Percentiles rank a stretch among this genome's conserved stretches.
Conservation (phyloP, 2,329 filamentous ascomycete species). For the Colletotrichum sp. region DNA sequence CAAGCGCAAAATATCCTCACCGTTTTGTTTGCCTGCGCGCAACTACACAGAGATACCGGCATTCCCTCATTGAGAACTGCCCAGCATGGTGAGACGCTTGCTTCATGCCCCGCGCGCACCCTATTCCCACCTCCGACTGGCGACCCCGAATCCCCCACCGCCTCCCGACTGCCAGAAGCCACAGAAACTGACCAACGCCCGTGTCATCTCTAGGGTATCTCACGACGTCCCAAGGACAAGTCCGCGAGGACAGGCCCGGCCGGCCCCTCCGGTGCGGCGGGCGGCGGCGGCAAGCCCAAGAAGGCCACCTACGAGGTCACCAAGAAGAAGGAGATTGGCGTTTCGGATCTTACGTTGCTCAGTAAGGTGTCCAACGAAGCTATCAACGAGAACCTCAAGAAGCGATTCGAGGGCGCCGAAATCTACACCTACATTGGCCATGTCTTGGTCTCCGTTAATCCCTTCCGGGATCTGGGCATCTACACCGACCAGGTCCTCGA, state of each 20-base stretch:
- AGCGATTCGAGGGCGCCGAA: constrained; percentile 95
- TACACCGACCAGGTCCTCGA: constrained; percentile 95
- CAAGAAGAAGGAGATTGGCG: constrained; percentile 99
- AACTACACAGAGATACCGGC: constrained; percentile 11
- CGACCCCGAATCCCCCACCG: not conserved
- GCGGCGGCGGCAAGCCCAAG: constrained; percentile 72
- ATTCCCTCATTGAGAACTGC: constrained; percentile 21
- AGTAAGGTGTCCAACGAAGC: constrained; percentile 99
- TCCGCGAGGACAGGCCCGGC: constrained; percentile 45
- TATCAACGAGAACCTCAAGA: constrained; percentile 99
- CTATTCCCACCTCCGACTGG: not conserved
- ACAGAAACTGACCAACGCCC: constrained; percentile 3
- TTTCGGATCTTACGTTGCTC: constrained; percentile 95
- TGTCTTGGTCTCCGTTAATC: constrained; percentile 98
- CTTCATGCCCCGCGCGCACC: constrained; percentile 19
- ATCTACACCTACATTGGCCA: constrained; percentile 99
- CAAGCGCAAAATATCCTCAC: not conserved
- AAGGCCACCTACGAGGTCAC: constrained; percentile 95
- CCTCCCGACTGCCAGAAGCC: not conserved
- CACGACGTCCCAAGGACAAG: constrained; percentile 54
- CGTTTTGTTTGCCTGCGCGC: constrained; percentile 3
- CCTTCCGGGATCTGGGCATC: constrained; percentile 95
- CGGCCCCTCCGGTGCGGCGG: constrained; percentile 40
- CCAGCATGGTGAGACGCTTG: constrained; percentile 26
- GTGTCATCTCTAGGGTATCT: constrained; percentile 46